Percentiles rank a stretch among this genome's conserved stretches.
Conservation (phyloP, 768 basidiomycete genomes). For the Guyanaporus albipodus region DNA sequence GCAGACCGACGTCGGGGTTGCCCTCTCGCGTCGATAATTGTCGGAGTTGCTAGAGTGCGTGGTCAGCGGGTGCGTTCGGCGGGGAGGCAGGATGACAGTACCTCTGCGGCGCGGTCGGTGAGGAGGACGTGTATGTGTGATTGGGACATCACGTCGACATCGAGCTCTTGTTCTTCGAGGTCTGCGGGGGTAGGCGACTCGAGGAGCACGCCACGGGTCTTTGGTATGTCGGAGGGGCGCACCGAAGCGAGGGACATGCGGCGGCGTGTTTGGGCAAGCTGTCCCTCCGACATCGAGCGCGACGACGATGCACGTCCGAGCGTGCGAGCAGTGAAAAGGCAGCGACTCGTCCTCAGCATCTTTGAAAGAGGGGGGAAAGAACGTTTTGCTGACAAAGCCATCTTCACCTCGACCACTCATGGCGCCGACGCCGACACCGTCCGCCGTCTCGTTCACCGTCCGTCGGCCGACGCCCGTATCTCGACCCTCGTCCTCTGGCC, state of each 20-base stretch:
- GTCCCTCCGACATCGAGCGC: neutral
- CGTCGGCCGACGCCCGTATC: conserved; percentile 73
- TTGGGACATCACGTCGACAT: conserved; percentile 53
- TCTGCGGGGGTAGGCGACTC: conserved; percentile 49
- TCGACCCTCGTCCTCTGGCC: conserved; percentile 56
- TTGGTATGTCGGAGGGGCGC: conserved; percentile 38
- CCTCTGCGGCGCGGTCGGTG: conserved; percentile 76
- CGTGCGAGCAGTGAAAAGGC: too few relatives aligned
- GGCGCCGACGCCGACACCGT: conserved; percentile 11
- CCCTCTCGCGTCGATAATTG: conserved; percentile 58
- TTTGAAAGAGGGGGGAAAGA: too few relatives aligned
- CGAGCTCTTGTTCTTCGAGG: conserved; percentile 58
- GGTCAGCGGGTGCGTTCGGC: neutral
- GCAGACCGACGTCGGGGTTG: conserved; percentile 61
- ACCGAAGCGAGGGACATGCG: conserved; percentile 10
- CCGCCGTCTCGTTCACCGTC: conserved; percentile 78
- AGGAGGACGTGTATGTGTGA: conserved; percentile 54
- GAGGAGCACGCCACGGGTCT: conserved; percentile 47
- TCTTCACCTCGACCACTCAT: too few relatives aligned
- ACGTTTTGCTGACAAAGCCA: conserved; percentile 12
- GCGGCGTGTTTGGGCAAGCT: neutral
- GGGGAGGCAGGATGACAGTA: conserved; percentile 31
- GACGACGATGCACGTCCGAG: too few relatives aligned
- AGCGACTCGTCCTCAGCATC: too few relatives aligned
- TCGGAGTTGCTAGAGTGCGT: conserved; percentile 68